Conservation (phyloP, 768 basidiomycete genomes). For the Russula sp. region DNA sequence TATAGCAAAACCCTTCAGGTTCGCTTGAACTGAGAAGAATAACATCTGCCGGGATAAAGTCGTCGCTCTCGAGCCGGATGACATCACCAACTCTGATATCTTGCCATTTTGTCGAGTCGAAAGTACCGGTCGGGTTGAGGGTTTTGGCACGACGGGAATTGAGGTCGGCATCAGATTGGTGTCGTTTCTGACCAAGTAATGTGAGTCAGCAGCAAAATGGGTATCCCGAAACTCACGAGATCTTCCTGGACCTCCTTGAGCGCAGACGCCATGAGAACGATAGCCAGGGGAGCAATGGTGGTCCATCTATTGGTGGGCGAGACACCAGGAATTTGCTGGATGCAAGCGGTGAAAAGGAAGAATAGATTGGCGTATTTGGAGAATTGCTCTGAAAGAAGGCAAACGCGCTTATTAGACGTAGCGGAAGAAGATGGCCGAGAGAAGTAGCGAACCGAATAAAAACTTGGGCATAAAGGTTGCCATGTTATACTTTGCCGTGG, state of each 20-base stretch:
- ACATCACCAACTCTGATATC: conserved; percentile 90
- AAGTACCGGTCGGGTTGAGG: conserved; percentile 58
- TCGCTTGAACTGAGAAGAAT: conserved; percentile 85
- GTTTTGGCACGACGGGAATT: conserved; percentile 82
- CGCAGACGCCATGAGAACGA: conserved; percentile 89
- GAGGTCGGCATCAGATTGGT: conserved; percentile 89
- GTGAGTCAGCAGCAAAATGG: background rate
- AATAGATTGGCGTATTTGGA: conserved; percentile 98
- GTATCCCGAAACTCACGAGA: conserved; percentile 51
- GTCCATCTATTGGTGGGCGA: conserved; percentile 96
- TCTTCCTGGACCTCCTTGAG: conserved; percentile 97
- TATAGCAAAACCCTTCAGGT: conserved; percentile 95
- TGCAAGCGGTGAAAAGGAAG: conserved; percentile 96
- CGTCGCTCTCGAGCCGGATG: conserved; percentile 84
- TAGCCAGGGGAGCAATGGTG: conserved; percentile 85
- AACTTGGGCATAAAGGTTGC: conserved; percentile 91
- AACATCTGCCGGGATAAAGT: conserved; percentile 95
- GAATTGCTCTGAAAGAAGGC: conserved; percentile 74
- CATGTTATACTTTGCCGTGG: conserved; percentile 93
- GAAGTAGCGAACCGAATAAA: conserved; percentile 63
- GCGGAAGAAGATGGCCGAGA: background rate
- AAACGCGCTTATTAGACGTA: conserved; percentile 22
- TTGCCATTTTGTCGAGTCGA: conserved; percentile 80
- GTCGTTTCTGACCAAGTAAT: conserved; percentile 69
- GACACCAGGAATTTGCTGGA: conserved; percentile 97